Percentiles rank a stretch among this genome's conserved stretches.
phyloP scores from a whole-genome alignment of 1,284 basidiomycete species.

The Irpex lacteus region DNA sequence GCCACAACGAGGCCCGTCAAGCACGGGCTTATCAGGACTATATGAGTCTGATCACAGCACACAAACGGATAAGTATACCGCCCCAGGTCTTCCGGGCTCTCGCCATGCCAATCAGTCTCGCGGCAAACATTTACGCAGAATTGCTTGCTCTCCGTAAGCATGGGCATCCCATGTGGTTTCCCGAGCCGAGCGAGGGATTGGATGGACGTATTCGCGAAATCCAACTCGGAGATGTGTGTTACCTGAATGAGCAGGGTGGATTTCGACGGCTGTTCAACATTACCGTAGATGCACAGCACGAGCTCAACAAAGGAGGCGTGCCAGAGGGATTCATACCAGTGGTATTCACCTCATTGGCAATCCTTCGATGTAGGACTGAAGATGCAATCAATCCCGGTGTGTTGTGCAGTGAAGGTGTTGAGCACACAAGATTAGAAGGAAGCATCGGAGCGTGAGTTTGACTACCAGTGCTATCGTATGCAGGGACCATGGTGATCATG shows the following conservation, averaged over 20 bases:
- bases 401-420: neutral
- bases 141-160: neutral
- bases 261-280: neutral
- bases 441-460: neutral
- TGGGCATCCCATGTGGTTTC: neutral
- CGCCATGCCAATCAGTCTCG: too few relatives aligned
- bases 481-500: too few relatives aligned
- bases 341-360: neutral
- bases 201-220: neutral
- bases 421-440: neutral
- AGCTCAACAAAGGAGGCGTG: conserved; percentile 17
- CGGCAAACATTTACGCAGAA: too few relatives aligned
- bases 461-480: neutral
- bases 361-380: neutral
- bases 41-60: too few relatives aligned
- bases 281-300: conserved; percentile 15
- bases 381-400: neutral
- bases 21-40: too few relatives aligned
- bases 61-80: too few relatives aligned
- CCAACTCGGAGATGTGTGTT: neutral
- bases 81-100: too few relatives aligned
- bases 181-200: neutral
- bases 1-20: too few relatives aligned
- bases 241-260: neutral
- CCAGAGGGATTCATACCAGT: conserved; percentile 11